phyloP scores from a whole-genome alignment of 202 grass and related monocot genomes.

The Cymbopogon flexuosus region DNA sequence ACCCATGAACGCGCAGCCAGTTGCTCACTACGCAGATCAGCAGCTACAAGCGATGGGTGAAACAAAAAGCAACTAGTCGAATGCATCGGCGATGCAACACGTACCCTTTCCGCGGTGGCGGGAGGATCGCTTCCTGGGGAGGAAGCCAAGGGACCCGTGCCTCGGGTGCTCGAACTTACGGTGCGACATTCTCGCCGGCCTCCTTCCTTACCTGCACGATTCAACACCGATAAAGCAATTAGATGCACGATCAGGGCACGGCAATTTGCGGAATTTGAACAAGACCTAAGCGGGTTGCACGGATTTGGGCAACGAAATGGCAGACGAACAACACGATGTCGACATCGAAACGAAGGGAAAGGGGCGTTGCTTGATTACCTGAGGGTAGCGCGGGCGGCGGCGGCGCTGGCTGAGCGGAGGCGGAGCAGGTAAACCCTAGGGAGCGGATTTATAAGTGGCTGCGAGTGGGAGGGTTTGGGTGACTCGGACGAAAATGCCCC shows the following conservation, averaged over 20 bases:
- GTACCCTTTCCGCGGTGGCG: constrained; percentile 94
- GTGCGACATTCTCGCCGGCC: constrained; percentile 70
- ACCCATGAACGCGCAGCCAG: not conserved
- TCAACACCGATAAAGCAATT: not conserved
- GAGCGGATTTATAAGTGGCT: constrained; percentile 20
- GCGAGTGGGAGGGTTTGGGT: constrained; percentile 7
- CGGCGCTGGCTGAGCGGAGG: constrained; percentile 13
- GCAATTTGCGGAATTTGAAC: too few relatives aligned
- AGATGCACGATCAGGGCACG: constrained; percentile 1
- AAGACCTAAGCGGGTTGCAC: not conserved
- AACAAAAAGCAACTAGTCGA: not conserved
- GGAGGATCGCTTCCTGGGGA: constrained; percentile 71
- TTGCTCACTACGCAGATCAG: not conserved
- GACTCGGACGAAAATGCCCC: constrained; percentile 24
- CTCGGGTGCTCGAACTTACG: constrained; percentile 96
- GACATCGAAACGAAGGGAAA: not conserved
- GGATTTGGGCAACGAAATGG: not conserved
- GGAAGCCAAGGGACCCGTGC: constrained; percentile 91
- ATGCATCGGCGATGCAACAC: not conserved
- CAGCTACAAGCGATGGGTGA: not conserved
- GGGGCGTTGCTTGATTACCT: not conserved
- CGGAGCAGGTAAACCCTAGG: constrained; percentile 31
- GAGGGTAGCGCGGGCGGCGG: constrained; percentile 1
- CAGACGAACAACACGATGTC: not conserved
- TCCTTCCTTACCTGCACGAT: constrained; percentile 29